Percentiles rank a stretch among this genome's conserved stretches.
These are phyloP conservation scores for Aspergillus hiratsukae DNA, from an alignment of 2,329 filamentous ascomycete species.

Conservation along the genomic window DNA sequence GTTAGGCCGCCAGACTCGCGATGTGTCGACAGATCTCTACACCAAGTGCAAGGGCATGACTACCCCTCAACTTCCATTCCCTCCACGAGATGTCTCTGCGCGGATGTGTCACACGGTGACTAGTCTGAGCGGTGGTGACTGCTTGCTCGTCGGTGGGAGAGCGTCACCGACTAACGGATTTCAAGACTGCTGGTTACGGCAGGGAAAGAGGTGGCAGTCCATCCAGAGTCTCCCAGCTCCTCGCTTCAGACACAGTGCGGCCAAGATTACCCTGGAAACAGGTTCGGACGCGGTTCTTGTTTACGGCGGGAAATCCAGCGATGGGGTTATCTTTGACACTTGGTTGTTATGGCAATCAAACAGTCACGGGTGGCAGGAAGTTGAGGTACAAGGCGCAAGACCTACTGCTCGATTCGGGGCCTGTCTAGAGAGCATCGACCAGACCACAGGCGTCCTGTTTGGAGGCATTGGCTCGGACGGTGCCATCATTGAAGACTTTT, in stretches of 20 bases:
- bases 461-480: constrained; percentile 69
- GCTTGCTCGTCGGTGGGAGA: constrained; percentile 71
- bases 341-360: constrained; percentile 53
- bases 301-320: constrained; percentile 57
- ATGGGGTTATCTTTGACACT: constrained; percentile 46
- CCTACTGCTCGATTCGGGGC: constrained; percentile 55
- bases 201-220: constrained; percentile 59
- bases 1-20: constrained; percentile 43
- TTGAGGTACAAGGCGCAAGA: constrained; percentile 31
- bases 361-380: constrained; percentile 47
- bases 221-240: constrained; percentile 63
- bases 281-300: constrained; percentile 49
- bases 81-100: constrained; percentile 29
- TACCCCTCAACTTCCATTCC: constrained; percentile 45
- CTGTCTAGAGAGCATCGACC: constrained; percentile 39
- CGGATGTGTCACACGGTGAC: constrained; percentile 76
- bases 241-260: constrained; percentile 70
- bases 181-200: constrained; percentile 71
- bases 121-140: constrained; percentile 53
- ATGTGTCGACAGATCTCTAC: constrained; percentile 46
- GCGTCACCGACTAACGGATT: constrained; percentile 67
- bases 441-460: constrained; percentile 58
- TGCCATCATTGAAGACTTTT: constrained; percentile 57
- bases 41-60: constrained; percentile 45
- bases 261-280: constrained; percentile 40